Base-by-base conservation (phyloP, 2,329 filamentous ascomycete species). In the Beauveria sp. region DNA sequence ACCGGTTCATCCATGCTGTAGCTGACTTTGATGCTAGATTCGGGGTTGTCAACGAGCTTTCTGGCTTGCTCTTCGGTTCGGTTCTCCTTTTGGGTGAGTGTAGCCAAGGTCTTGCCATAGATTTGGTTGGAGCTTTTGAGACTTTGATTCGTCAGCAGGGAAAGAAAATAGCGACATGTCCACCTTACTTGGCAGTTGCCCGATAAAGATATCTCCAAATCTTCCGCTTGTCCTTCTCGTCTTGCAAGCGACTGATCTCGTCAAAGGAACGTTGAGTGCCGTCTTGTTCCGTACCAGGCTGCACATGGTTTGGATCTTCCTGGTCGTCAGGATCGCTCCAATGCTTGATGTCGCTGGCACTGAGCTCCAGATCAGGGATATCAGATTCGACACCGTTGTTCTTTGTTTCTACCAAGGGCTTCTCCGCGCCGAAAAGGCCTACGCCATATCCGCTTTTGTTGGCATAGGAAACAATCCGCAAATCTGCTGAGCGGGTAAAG, bases 61-160 rank as follows among this genome's bases (percentile, higher is more conserved):
- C 65, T 66, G 38, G 65, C 67, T 24, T 72, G 69, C 34, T 72
- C 67, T 10, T 72, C 70, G 26, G 68, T 68, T 5, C 74, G 74
- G 31, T 73, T 70, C 26, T 79, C 76, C 60, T 75, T 72, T 42
- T 73, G 69, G 46, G 76, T 72, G 12, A 86, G 71, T 8, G 75
- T 76, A 22, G 76, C 73, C 18, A 86, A 70, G 0, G 83, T 85
- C 61, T 80, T 82, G 22, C 83, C 83, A 67, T 83, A 86, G n/a
- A 86, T 77, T 9, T 78, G 76, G 62, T 82, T 80, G 16, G 79
- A 79, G 28, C 28, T 48, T 48, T 60, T 49, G n/a, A 26, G 75
- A 75, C 18, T 76, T 22, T 16, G 8, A 16, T 8, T 26, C 3
- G 40, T 60, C 18, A 60, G 49, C 22, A 60, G 1, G 68, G 43